Base-by-base conservation (phyloP, 1,284 basidiomycete species). In the Austroboletus novae-zelandiae region DNA sequence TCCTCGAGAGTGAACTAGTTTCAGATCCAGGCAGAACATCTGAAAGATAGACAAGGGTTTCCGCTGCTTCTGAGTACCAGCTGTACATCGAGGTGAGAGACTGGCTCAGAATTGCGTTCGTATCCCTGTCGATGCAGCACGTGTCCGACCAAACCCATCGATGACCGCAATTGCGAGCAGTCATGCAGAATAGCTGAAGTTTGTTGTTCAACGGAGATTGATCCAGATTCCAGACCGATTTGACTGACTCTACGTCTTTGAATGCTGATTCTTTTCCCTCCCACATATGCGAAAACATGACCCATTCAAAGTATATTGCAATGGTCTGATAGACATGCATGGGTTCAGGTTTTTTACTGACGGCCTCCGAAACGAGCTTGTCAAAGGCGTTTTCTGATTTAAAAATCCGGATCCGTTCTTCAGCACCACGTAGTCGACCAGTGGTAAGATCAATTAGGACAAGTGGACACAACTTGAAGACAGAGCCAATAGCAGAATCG, bases 281-380 rank as follows among this genome's bases (percentile, higher is more conserved):
- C 57, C 59, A 61, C 6, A 32, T 52, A 29, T 61, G 58, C 3
- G 58, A 60, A 30, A 60, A 44, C 51, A 52, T 60, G 20, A 48
- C 30, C 14, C n/a, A 37, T 37, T 17, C 35, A 17, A 37, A 37
- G 37, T 60, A 56, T 36, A 25, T 23, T 2, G 42, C 37, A 1
- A 59, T 51, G 6, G 23, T 13, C 34, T 41, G 29, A 9, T 7
- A 8, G 11, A 55, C 47, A 17, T 5, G 41, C 5, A 15, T 4
- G 8, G 18, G 9, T 8, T 57, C 44, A 11, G 51, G 8, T 27
- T 45, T 47, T 27, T 6, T 40, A 1, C 15, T 43, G 9, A 55
- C 37, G 35, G 35, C 25, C 25, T 27, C 14, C 14, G 35, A 37
- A 17, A 37, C n/a, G 35, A 37, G 17, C 11, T 58, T 39, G 25